Base-by-base conservation (phyloP, 306 rosid species). In the Potentilla sterilis region DNA sequence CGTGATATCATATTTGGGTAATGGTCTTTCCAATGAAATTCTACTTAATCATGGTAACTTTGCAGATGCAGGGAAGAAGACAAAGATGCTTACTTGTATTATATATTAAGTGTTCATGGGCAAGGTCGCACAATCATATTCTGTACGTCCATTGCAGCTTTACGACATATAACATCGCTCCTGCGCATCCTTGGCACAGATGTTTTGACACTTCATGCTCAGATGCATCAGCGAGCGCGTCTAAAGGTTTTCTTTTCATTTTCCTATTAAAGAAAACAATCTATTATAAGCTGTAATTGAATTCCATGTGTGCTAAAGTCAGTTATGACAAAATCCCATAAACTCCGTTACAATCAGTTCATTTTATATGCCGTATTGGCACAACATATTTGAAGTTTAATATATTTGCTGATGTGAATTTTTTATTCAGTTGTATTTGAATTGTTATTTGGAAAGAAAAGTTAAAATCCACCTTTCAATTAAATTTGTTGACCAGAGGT, bases 61-160 rank as follows among this genome's bases (percentile, higher is more conserved):
- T 79, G 76, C 97, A 95, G 97, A 83, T 95, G 99, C 97, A 89
- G 75, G 40, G 99, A 95, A 79, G 99, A 95, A 72, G 91, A 92
- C 67, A 95, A 95, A 85, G 97, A 95, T 79, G 96, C 99, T 42
- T 85, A 88, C 82, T 77, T 95, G 89, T 92, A 90, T 87, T 95
- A 95, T 84, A 86, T 95, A 72, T 80, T 90, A 82, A 84, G 92
- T 61, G 84, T 90, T 70, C 96, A 95, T 84, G 96, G 97, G 69
- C 87, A 85, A 86, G 99, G 99, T 47, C 92, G 96, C 70, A 95
- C 91, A 16, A 90, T 95, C 69, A 97, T 92, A 62, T 95, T 95
- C 65, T 95, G 99, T 80, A 89, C 97, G 0, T 90, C 99, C 79
- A 83, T 90, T 66, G 96, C 99, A 52, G 99, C 99, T 75, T 76